Evolutionary conservation across 106 monocot genomes (phyloP), one percentile per base, ranked within the genome.

Genomic region (Alisma plantagoaquatica): DNA sequence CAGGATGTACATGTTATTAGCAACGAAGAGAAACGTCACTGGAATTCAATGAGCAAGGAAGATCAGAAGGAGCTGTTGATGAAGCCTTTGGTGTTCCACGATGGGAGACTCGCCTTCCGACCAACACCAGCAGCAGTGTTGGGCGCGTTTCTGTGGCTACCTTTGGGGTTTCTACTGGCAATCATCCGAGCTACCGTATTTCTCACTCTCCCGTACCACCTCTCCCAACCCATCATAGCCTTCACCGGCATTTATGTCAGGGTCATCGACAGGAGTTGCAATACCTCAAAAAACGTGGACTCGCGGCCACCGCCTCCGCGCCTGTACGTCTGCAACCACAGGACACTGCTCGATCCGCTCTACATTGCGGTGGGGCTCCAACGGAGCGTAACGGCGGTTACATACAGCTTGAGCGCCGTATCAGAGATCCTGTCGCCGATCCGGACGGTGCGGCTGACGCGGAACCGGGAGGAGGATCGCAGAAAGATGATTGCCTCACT

Each of bases 291-390:
- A 2, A 22, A 24, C 61, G 27, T 4, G 10, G 7, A 7, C 3
- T 15, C 27, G 20, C 11, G 6, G 16, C 14, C 41, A 2, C 23
- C 27, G 20, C 11, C 3, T 16, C 14, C 41, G 3, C 23, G 59
- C 53, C 10, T 91, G 28, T 91, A 68, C 38, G 74, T 75, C 16
- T 84, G 80, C 84, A 91, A 84, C 63, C 90, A 91, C 54, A 59
- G 84, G 2, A 91, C 90, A 25, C 73, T 84, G 15, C 31, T 84
- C 2, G 90, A 91, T 27, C 77, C 84, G 0, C 9, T 91, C 24
- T 81, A 75, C 74, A 56, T 84, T 21, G 64, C 80, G 14, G 70
- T 48, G 0, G 61, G 42, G 0, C 70, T 84, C n/a, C 56, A 64
- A 46, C 62, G 46, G 31, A 41, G 24, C 8, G 64, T 77, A 5